A percentile compares a stretch with the other conserved stretches of the same genome.
Conservation (phyloP, 805 yeast species). For the Metschnikowia lachancei region DNA sequence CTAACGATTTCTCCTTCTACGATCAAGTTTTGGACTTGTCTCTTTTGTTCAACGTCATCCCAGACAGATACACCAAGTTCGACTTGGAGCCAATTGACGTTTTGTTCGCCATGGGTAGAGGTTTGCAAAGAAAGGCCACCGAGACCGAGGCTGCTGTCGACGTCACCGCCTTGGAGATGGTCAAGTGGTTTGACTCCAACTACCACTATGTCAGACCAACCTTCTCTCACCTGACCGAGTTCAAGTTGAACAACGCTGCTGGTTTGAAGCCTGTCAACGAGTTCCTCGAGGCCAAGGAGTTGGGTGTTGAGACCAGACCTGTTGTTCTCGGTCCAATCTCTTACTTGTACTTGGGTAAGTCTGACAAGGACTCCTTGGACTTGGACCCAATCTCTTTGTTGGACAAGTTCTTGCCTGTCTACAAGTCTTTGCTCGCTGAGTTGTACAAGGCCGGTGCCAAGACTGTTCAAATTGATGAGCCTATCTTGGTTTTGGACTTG, state of each 20-base stretch:
- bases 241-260: constrained; percentile 72
- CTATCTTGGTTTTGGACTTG: constrained; percentile 90
- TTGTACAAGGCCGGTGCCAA: constrained; percentile 93
- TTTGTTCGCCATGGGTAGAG: constrained; percentile 99
- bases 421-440: constrained; percentile 83
- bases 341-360: constrained; percentile 91
- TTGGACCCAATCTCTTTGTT: constrained; percentile 89
- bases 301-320: constrained; percentile 97
- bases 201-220: constrained; percentile 99
- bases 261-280: constrained; percentile 97
- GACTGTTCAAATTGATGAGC: constrained; percentile 96
- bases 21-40: constrained; percentile 96
- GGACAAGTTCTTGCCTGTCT: constrained; percentile 88
- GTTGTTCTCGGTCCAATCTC: constrained; percentile 96
- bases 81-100: constrained; percentile 87
- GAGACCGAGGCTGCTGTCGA: constrained; percentile 86
- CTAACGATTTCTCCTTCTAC: constrained; percentile 97
- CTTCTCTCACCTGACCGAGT: constrained; percentile 88
- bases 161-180: constrained; percentile 99
- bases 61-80: constrained; percentile 94
- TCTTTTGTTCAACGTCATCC: constrained; percentile 88
- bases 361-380: constrained; percentile 96
- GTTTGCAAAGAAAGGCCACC: constrained; percentile 95
- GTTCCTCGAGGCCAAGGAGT: constrained; percentile 94
- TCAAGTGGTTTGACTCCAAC: constrained; percentile 99